Conservation (phyloP, 495 filamentous ascomycete species). For the Neurospora tetrasperma region DNA sequence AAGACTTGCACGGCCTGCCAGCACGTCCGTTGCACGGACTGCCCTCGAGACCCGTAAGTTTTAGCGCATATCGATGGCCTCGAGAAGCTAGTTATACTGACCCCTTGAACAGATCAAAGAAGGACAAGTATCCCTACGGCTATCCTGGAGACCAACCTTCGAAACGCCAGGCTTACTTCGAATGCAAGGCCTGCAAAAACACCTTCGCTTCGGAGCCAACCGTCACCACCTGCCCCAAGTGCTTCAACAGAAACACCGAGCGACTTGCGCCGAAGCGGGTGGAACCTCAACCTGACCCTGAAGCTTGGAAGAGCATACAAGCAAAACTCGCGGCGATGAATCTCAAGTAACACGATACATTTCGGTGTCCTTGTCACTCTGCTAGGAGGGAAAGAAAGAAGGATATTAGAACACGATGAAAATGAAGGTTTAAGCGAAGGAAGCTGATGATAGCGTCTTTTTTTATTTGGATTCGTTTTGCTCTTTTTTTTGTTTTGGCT, state of each 20-base stretch:
- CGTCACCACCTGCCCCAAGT: slow-evolving; percentile 46
- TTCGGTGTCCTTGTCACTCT: background rate
- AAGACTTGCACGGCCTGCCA: slow-evolving; percentile 55
- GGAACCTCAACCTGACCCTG: slow-evolving; percentile 55
- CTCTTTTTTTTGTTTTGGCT: background rate
- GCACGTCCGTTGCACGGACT: slow-evolving; percentile 72
- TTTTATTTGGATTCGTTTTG: background rate
- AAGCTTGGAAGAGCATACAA: slow-evolving; percentile 52
- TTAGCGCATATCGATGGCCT: slow-evolving; percentile 4
- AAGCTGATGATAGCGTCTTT: background rate
- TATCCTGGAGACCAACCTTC: slow-evolving; percentile 59
- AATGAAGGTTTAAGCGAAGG: background rate
- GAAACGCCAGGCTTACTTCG: slow-evolving; percentile 41
- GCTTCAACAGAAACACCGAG: slow-evolving; percentile 47
- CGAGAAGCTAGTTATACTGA: slow-evolving; percentile 13
- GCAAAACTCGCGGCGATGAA: slow-evolving; percentile 42
- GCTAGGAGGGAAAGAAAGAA: background rate
- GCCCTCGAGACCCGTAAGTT: slow-evolving; percentile 73
- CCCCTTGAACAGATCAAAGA: slow-evolving; percentile 45
- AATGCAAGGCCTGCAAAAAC: slow-evolving; percentile 54
- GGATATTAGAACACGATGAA: background rate
- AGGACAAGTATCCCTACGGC: slow-evolving; percentile 63
- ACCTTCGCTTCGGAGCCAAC: slow-evolving; percentile 37
- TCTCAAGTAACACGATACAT: slow-evolving; percentile 18
- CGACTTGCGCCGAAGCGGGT: slow-evolving; percentile 45